Base-by-base conservation (phyloP, 2,329 filamentous ascomycete species). In the Trichoderma atrobrunneum region DNA sequence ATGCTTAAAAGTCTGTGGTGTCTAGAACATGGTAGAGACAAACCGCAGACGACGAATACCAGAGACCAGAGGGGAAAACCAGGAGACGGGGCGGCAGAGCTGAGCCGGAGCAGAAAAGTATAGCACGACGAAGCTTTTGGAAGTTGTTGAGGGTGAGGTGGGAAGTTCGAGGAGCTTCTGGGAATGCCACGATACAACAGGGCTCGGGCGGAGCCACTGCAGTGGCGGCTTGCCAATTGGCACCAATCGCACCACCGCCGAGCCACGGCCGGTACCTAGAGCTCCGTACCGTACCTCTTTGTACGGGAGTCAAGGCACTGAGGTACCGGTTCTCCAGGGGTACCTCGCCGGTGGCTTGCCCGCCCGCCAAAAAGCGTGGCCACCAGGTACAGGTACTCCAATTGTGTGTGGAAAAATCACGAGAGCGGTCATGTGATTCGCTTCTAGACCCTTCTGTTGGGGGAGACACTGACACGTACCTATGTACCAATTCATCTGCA, bases 41-140 rank as follows among this genome's bases (percentile, higher is more conserved):
- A 78, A 57, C 34, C 76, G 74, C 74, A 79, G 77, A 79, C 73
- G 72, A 78, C 77, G 75, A 79, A 77, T 75, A 82, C 81, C 81
- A 77, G 80, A 79, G 77, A 82, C 82, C 82, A 82, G 79, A 77
- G 79, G 79, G 77, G 75, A 80, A 74, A 80, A 82, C 82, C 81
- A 83, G 80, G 73, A 80, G 80, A 79, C 78, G 78, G 18, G 78
- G 77, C 78, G 77, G 77, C 78, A 77, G 75, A 73, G 74, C 72
- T 76, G 76, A 75, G 76, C 75, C 74, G 76, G 73, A 74, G 73
- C 73, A 73, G 7, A 39, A 36, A 24, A 16, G 74, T 72, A 51
- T 24, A 74, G 75, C 74, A 75, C 74, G 75, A 73, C 76, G 74
- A 68, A 71, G 74, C 72, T 59, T 73, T 78, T 75, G 76, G 73